phyloP scores from a whole-genome alignment of 805 yeast species.

The Wickerhamiella bombiphila region DNA sequence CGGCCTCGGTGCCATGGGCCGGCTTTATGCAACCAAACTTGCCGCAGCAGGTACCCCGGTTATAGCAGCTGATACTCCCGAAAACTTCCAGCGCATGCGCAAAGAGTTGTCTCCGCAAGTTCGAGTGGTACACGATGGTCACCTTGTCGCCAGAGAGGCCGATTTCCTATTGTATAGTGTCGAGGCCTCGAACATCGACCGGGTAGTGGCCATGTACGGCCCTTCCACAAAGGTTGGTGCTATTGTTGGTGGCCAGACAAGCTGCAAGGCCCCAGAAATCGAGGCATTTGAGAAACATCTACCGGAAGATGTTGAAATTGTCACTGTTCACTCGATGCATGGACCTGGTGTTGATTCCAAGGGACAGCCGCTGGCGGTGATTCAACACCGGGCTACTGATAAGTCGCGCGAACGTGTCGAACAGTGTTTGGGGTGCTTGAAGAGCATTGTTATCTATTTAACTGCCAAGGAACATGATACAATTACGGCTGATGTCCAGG shows the following conservation, averaged over 20 bases:
- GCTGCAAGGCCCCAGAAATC: constrained; percentile 86
- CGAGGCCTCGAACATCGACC: constrained; percentile 72
- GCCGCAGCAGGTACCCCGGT: constrained; percentile 68
- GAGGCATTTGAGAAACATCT: constrained; percentile 62
- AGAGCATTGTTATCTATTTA: constrained; percentile 62
- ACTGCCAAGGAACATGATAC: constrained; percentile 83
- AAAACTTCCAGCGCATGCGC: constrained; percentile 34
- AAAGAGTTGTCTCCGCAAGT: constrained; percentile 28
- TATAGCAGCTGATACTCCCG: constrained; percentile 67
- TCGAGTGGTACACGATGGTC: constrained; percentile 61
- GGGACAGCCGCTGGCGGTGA: constrained; percentile 86
- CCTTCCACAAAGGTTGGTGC: constrained; percentile 76
- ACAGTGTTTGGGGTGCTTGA: constrained; percentile 49
- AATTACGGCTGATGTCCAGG: constrained; percentile 97
- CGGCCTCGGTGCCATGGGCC: constrained; percentile 96
- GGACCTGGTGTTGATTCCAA: constrained; percentile 82
- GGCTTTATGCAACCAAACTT: constrained; percentile 65
- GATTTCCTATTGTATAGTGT: constrained; percentile 84
- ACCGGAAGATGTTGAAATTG: constrained; percentile 69
- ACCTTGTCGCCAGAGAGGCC: constrained; percentile 60
- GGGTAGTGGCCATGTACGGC: constrained; percentile 63
- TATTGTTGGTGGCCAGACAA: constrained; percentile 95
- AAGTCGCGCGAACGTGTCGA: constrained; percentile 49
- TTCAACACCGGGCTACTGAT: constrained; percentile 52
- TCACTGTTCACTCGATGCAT: constrained; percentile 82